phyloP scores from a whole-genome alignment of 1,284 basidiomycete genomes.

The Puccinia coronata region DNA sequence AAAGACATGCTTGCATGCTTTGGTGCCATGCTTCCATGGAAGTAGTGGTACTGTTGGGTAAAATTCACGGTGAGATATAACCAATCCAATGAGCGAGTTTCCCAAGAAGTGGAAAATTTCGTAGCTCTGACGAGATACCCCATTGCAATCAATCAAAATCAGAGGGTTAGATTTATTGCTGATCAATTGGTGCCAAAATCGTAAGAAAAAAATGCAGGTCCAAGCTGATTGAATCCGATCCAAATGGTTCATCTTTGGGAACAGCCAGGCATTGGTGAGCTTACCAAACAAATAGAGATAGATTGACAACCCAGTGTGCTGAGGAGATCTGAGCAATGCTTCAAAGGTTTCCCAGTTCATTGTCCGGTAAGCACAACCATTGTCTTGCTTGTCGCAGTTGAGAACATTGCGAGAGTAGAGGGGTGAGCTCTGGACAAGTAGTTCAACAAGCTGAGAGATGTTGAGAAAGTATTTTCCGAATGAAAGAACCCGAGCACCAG shows the following conservation, averaged over 20 bases:
- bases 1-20: conserved; percentile 11
- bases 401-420: not conserved
- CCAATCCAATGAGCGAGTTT: conserved; percentile 13
- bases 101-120: conserved; percentile 15
- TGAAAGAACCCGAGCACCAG: conserved; percentile 1
- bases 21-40: conserved; percentile 36
- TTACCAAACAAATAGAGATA: conserved; percentile 23
- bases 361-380: not conserved
- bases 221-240: conserved; percentile 24
- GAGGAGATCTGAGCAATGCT: not conserved
- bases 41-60: conserved; percentile 13
- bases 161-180: not conserved
- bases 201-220: conserved; percentile 10
- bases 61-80: conserved; percentile 15
- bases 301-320: conserved; percentile 4
- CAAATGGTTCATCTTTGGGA: conserved; percentile 9
- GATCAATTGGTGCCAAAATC: conserved; percentile 4
- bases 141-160: conserved; percentile 2
- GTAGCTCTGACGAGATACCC: conserved; percentile 19
- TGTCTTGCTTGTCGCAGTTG: conserved; percentile 20
- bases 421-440: not conserved
- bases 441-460: not conserved
- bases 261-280: conserved; percentile 19
- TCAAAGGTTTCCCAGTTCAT: conserved; percentile 8
- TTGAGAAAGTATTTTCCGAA: conserved; percentile 26